Percentiles rank a stretch among this genome's conserved stretches.
phyloP scores from a whole-genome alignment of 345 rosid species.

The Citrus maxima region DNA sequence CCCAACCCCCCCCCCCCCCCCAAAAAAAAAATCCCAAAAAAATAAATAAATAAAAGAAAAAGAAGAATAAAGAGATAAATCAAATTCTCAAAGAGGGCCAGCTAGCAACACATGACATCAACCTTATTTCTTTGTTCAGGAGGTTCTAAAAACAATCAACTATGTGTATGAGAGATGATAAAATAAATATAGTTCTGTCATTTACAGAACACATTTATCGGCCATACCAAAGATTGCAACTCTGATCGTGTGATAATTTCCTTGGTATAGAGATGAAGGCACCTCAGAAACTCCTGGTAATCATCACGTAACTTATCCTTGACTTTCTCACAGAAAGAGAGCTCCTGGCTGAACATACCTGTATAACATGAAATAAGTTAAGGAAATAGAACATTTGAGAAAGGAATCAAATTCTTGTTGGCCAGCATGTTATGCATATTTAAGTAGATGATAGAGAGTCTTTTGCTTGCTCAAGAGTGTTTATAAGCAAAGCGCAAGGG shows the following conservation, averaged over 20 bases:
- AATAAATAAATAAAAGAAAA: neutral
- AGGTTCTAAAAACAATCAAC: neutral
- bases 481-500: neutral
- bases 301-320: conserved; percentile 67
- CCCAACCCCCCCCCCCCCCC: neutral
- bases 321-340: conserved; percentile 81
- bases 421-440: neutral
- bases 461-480: neutral
- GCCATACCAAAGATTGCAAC: conserved; percentile 80
- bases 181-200: neutral
- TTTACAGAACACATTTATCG: neutral
- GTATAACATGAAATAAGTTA: conserved; percentile 26
- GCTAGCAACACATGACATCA: neutral
- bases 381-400: neutral
- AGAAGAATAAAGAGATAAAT: neutral
- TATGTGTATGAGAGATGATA: neutral
- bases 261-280: conserved; percentile 79
- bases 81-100: neutral
- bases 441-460: neutral
- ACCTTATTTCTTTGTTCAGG: neutral
- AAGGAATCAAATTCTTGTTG: neutral
- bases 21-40: too few relatives aligned
- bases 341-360: conserved; percentile 68
- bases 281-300: conserved; percentile 76
- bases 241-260: conserved; percentile 82